phyloP scores from a whole-genome alignment of 768 basidiomycete species.

The Cystofilobasidium bisporidii region DNA sequence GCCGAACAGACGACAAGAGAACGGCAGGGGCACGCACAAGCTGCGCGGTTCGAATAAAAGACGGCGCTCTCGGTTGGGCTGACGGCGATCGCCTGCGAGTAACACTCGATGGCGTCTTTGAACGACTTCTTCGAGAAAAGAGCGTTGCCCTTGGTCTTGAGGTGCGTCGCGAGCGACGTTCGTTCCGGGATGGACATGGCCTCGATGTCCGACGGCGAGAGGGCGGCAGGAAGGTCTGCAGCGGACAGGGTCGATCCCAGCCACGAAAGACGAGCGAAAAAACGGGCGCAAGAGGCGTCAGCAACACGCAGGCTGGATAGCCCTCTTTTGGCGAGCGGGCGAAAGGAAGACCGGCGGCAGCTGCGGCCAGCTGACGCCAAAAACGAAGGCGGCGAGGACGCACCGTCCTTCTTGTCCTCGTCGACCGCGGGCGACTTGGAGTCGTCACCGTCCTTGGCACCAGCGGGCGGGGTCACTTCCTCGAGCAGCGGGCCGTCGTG shows the following conservation, averaged over 20 bases:
- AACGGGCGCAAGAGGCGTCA: no score
- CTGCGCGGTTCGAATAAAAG: slow-evolving; percentile 93
- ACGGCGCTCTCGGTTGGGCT: slow-evolving; percentile 61
- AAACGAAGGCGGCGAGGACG: no score
- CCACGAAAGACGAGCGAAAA: not conserved
- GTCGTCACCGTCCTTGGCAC: slow-evolving; percentile 12
- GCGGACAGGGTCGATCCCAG: no score
- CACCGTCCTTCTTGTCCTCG: slow-evolving; percentile 22
- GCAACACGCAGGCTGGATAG: no score
- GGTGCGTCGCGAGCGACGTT: slow-evolving; percentile 21
- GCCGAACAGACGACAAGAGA: not conserved
- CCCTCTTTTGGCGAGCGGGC: no score
- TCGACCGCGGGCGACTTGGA: no score
- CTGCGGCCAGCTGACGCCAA: no score
- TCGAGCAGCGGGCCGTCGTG: slow-evolving; percentile 26
- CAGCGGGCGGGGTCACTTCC: slow-evolving; percentile 11
- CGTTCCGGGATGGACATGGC: slow-evolving; percentile 25
- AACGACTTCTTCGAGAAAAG: slow-evolving; percentile 24
- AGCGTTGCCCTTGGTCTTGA: slow-evolving; percentile 28
- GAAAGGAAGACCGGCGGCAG: not conserved
- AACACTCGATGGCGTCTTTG: slow-evolving; percentile 32
- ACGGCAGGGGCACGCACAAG: slow-evolving; percentile 52
- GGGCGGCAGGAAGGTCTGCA: slow-evolving; percentile 15
- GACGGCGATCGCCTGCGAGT: slow-evolving; percentile 47
- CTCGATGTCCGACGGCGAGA: slow-evolving; percentile 10